Conservation (phyloP, 139 green algal species). For the Auxenochlorella pyrenoidosa region DNA sequence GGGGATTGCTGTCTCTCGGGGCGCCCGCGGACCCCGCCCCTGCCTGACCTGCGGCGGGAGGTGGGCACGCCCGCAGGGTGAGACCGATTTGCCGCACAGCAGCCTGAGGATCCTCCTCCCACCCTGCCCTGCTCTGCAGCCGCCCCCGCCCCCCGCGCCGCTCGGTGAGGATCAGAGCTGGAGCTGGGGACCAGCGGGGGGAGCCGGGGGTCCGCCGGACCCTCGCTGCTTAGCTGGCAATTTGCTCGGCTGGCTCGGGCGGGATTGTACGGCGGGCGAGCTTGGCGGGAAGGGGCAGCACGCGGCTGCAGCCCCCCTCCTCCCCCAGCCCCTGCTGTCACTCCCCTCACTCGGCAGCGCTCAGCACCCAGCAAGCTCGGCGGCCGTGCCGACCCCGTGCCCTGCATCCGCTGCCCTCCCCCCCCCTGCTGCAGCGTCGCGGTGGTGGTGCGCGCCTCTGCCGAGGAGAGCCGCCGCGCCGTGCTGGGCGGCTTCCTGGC, state of each 20-base stretch:
- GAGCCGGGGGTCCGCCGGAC: background rate
- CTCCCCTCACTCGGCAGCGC: too few species aligned
- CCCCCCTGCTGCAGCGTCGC: slow-evolving; percentile 38
- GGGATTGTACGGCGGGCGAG: background rate
- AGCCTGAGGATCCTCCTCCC: background rate
- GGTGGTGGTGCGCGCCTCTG: slow-evolving; percentile 64
- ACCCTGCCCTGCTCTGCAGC: background rate
- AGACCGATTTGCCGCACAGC: background rate
- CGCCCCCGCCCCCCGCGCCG: slow-evolving; percentile 14
- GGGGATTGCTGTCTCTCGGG: background rate
- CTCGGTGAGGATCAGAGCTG: background rate
- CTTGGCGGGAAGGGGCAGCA: background rate
- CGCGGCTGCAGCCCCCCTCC: too few species aligned
- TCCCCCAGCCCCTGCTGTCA: too few species aligned
- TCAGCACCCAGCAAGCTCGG: too few species aligned
- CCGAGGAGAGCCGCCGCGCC: slow-evolving; percentile 65
- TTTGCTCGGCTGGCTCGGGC: background rate
- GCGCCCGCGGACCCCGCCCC: background rate
- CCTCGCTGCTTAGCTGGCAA: background rate
- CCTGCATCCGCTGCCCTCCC: background rate
- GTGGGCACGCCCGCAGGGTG: background rate
- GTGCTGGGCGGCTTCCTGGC: slow-evolving; percentile 80
- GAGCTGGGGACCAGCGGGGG: background rate
- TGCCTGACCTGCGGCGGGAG: background rate
- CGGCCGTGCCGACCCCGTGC: background rate